These are phyloP conservation scores for Pseudogymnoascus sp. DNA, from an alignment of 2,329 filamentous ascomycete genomes.

Conservation along the genomic window DNA sequence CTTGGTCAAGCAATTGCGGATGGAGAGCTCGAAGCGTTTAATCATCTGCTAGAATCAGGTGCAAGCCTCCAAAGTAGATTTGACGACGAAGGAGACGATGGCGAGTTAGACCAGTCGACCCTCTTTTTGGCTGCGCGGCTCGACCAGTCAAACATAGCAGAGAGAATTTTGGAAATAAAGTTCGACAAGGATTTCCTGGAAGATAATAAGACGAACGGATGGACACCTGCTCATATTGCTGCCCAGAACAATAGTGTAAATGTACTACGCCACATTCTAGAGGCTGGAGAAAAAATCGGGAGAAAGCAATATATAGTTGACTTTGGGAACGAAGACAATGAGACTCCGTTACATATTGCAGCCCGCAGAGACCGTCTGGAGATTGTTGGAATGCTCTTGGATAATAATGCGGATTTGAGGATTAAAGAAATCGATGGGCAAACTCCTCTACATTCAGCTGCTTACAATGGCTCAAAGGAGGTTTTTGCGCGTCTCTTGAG, in stretches of 20 bases:
- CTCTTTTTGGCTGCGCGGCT: background rate
- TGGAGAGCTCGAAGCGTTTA: background rate
- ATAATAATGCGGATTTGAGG: background rate
- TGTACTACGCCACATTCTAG: background rate
- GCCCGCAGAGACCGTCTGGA: background rate
- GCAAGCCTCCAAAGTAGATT: background rate
- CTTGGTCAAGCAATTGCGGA: background rate
- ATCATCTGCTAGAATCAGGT: background rate
- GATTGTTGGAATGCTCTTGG: background rate
- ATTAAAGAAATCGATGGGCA: background rate
- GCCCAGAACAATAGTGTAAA: background rate
- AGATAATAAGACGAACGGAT: background rate
- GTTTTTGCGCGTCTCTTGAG: background rate
- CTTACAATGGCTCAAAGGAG: background rate
- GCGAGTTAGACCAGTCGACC: background rate
- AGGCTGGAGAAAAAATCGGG: background rate
- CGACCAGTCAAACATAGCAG: background rate
- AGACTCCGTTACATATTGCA: background rate
- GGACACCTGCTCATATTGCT: background rate
- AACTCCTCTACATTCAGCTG: background rate
- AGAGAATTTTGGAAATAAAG: background rate
- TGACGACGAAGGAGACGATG: background rate
- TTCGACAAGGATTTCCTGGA: background rate
- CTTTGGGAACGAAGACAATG: background rate
- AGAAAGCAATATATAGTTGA: background rate